Base-by-base conservation (phyloP, 495 filamentous ascomycete species). In the Entonaema liquescens region DNA sequence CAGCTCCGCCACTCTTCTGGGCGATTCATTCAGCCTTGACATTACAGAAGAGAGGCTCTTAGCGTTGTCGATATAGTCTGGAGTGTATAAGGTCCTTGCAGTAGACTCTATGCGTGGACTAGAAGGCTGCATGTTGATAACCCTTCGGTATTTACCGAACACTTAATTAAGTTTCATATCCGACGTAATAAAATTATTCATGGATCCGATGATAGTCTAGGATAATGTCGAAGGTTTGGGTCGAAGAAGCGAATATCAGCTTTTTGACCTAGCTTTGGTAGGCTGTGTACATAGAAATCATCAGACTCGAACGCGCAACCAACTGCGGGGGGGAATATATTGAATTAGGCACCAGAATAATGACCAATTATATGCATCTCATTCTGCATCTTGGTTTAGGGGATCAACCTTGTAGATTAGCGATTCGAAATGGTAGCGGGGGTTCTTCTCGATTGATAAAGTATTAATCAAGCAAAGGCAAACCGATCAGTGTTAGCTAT, bases 361-460 rank as follows among this genome's bases (percentile, higher is more conserved):
- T 29, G 33, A 13, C 65, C 58, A 68, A 68, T 68, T 61, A 59
- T 29, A 29, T 67, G 26, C 26, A 28, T 11, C 21, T 9, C 33
- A 6, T 50, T 50, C 44, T 8, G 44, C 12, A 40, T n/a, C n/a
- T n/a, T n/a, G n/a, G n/a, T n/a, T n/a, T n/a, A n/a, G n/a, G n/a
- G n/a, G n/a, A n/a, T n/a, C n/a, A n/a, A n/a, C n/a, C n/a, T n/a
- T n/a, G n/a, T n/a, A n/a, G 29, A 47, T 19, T 11, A 23, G 8
- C 17, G 19, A 7, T 0, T 8, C 9, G 17, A 44, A 44, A 7
- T 2, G 17, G 7, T 7, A 19, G 40, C 7, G 7, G 17, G 19
- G 17, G 40, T 5, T 47, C n/a, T 21, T n/a, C 42, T 47, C 11
- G 3, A 47, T 47, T 21, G 13, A 21, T 44, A 44, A 2, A 19